These are phyloP conservation scores for Delonix regia DNA, from an alignment of 306 rosid genomes.

Conservation along the genomic window DNA sequence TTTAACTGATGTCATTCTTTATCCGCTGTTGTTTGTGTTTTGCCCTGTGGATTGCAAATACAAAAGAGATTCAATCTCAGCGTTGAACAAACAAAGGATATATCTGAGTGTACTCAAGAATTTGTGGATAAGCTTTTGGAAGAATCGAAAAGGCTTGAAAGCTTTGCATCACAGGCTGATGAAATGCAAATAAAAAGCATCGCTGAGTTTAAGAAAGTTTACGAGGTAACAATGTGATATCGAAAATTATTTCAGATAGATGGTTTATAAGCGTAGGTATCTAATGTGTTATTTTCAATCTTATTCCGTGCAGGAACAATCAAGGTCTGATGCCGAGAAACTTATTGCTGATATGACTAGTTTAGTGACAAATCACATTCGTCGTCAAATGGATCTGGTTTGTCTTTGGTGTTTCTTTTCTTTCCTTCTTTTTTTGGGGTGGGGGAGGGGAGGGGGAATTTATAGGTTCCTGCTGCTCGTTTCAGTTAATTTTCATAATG, in stretches of 20 bases:
- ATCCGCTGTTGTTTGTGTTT: conserved; percentile 17
- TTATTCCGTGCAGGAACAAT: conserved; percentile 68
- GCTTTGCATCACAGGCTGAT: conserved; percentile 54
- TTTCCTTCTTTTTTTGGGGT: neutral
- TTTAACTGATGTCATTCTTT: neutral
- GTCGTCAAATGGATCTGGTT: conserved; percentile 84
- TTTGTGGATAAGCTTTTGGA: conserved; percentile 62
- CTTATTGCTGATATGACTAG: conserved; percentile 81
- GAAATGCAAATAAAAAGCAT: conserved; percentile 63
- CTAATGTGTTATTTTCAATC: conserved; percentile 30
- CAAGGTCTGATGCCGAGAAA: conserved; percentile 81
- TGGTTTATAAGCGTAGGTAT: neutral
- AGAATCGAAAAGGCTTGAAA: conserved; percentile 71
- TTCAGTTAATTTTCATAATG: neutral
- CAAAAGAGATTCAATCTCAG: conserved; percentile 65
- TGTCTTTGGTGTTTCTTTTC: conserved; percentile 24
- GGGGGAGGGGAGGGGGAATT: neutral
- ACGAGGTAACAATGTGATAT: conserved; percentile 55
- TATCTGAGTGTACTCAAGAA: conserved; percentile 75
- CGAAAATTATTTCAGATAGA: neutral
- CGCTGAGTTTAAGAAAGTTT: conserved; percentile 79
- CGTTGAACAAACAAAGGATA: conserved; percentile 63
- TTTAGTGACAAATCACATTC: conserved; percentile 69
- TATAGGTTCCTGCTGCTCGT: neutral
- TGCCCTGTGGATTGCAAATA: conserved; percentile 34